Conservation (phyloP, 106 monocot genomes). For the Allium fistulosum region DNA sequence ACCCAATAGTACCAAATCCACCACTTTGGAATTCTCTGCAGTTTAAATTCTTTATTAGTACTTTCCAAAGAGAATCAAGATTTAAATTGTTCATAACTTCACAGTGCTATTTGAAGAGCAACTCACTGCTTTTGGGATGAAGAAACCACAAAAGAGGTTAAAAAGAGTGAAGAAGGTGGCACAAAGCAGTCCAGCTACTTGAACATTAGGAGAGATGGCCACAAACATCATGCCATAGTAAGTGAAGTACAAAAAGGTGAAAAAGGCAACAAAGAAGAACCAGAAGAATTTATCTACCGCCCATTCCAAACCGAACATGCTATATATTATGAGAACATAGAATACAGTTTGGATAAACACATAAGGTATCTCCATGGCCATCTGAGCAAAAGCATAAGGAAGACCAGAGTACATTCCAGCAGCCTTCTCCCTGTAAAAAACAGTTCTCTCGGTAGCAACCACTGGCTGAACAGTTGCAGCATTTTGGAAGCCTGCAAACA, state of each 20-base stretch:
- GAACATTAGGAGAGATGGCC: conserved; percentile 35
- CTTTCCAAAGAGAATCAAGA: too few relatives aligned
- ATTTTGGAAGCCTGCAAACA: conserved; percentile 58
- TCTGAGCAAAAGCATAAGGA: conserved; percentile 67
- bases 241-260: conserved; percentile 58
- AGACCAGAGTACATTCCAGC: conserved; percentile 82
- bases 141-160: conserved; percentile 81
- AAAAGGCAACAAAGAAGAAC: conserved; percentile 45
- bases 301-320: conserved; percentile 55
- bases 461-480: conserved; percentile 48
- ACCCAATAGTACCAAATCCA: conserved; percentile 82
- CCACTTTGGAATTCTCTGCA: conserved; percentile 62
- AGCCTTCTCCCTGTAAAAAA: conserved; percentile 75
- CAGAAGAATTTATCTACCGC: conserved; percentile 46
- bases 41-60: neutral
- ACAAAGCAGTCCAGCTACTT: conserved; percentile 14
- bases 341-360: conserved; percentile 31
- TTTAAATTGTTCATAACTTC: too few relatives aligned
- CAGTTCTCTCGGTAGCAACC: conserved; percentile 41
- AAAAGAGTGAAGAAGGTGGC: conserved; percentile 39
- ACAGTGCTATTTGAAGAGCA: neutral
- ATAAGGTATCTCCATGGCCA: conserved; percentile 59
- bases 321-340: conserved; percentile 40
- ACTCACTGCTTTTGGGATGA: conserved; percentile 64
- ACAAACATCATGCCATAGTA: conserved; percentile 73